Conservation (phyloP, 768 basidiomycete species). For the Lactarius trivialis region DNA sequence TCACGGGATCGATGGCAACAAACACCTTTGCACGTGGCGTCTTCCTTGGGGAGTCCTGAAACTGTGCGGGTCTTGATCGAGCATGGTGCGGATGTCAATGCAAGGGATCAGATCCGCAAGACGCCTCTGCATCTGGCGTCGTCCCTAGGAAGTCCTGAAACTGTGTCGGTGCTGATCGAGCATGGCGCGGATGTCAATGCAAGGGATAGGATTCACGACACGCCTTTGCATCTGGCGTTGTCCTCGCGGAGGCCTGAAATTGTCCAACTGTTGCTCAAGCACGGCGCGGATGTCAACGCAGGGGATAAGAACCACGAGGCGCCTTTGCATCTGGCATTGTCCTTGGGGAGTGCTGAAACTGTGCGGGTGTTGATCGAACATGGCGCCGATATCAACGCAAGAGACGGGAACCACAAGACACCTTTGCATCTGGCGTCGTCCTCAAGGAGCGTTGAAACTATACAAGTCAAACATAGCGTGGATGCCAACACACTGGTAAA, state of each 20-base stretch:
- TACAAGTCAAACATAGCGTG: too few relatives aligned
- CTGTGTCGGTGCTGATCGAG: not conserved
- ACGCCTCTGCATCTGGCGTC: not conserved
- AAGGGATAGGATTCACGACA: not conserved
- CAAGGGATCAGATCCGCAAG: not conserved
- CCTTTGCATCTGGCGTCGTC: too few relatives aligned
- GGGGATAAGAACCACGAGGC: not conserved
- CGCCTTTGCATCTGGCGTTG: not conserved
- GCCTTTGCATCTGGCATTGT: not conserved
- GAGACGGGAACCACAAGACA: too few relatives aligned
- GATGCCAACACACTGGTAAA: too few relatives aligned
- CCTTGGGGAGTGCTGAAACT: not conserved
- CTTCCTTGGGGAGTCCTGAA: not conserved
- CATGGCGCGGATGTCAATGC: not conserved
- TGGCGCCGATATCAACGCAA: not conserved
- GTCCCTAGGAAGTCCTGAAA: not conserved
- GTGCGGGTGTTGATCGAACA: not conserved
- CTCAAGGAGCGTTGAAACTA: too few relatives aligned
- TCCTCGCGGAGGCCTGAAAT: not conserved
- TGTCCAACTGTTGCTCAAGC: not conserved
- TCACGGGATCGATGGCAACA: accelerated
- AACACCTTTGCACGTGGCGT: not conserved
- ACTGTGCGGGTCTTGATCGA: not conserved
- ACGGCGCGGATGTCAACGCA: not conserved
- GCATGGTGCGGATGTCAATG: not conserved